Evolutionary conservation across 345 rosid species (phyloP), one percentile per base, ranked within the genome.

Genomic region (Dimocarpus longan): DNA sequence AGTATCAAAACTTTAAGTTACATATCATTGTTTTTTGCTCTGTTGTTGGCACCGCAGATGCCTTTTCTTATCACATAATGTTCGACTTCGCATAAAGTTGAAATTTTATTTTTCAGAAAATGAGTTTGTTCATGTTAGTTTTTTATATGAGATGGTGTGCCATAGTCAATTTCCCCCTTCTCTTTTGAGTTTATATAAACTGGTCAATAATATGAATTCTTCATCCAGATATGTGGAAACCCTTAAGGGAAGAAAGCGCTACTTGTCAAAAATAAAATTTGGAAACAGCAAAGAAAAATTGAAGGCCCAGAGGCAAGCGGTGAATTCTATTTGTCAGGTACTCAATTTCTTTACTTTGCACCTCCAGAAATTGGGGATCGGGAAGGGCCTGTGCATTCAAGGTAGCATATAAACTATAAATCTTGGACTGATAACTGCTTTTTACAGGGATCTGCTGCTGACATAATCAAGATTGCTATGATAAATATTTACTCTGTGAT

Each of bases 251-350:
- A 89, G 99, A 87, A 94, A 91, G 81, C 94, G 98, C 40, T 94
- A 90, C 91, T 86, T 94, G 89, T 92, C 98, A 12, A 96, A 96
- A 84, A 94, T 96, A 82, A 94, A 91, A 84, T 84, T 86, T 81
- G 99, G 99, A 70, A 88, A 89, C 83, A 86, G 77, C 76, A 84
- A 90, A 83, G 98, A 92, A 85, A 92, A 91, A 84, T 87, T 92
- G 21, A 96, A 89, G 86, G 99, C 98, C 84, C 96, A 93, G 86
- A 91, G 99, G 80, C 99, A 96, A 87, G 98, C 97, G 59, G 98
- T 94, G 66, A 96, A 96, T 85, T 96, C 99, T 80, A 89, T 96
- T 81, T 94, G 98, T 84, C 98, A 92, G 97, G 99, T 96, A 87
- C 71, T 43, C 63, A 46, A 74, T 66, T 48, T 80, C 37, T n/a